Percentiles rank a stretch among this genome's conserved stretches.
These are phyloP conservation scores for Volvox carteri DNA, from an alignment of 163 green algal genomes.

Conservation along the genomic window DNA sequence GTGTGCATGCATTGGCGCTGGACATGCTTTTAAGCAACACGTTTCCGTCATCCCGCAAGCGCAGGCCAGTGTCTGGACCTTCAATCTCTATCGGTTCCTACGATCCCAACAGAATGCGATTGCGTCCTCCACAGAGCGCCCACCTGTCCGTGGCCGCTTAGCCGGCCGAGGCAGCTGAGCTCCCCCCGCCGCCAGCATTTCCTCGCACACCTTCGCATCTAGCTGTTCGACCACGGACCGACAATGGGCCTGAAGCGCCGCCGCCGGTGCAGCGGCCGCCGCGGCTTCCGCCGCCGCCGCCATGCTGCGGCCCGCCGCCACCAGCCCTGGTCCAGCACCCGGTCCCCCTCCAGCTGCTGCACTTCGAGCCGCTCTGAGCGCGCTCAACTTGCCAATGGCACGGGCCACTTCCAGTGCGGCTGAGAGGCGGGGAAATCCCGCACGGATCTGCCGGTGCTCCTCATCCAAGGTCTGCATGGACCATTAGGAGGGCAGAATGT, in stretches of 20 bases:
- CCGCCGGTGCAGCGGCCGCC: neutral
- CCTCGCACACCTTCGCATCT: slow-evolving; percentile 12
- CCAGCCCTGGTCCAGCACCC: neutral
- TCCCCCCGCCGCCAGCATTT: slow-evolving; percentile 1
- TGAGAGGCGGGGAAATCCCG: neutral
- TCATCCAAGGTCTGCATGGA: slow-evolving; percentile 31
- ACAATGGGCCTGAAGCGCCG: slow-evolving; percentile 30
- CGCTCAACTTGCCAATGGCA: neutral
- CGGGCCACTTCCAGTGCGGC: slow-evolving; percentile 27
- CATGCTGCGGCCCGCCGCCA: neutral
- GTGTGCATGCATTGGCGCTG: too few relatives aligned
- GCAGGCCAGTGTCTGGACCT: too few relatives aligned
- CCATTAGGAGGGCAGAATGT: too few relatives aligned
- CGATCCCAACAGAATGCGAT: too few relatives aligned
- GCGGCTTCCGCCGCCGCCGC: neutral
- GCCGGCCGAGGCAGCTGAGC: neutral
- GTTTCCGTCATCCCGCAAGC: too few relatives aligned
- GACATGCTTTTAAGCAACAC: too few relatives aligned
- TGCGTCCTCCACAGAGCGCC: too few relatives aligned
- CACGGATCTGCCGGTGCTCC: slow-evolving; percentile 9
- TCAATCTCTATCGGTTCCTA: too few relatives aligned
- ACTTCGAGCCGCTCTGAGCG: neutral
- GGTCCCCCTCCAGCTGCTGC: neutral
- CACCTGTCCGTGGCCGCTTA: slow-evolving; percentile 37
- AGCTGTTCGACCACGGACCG: slow-evolving; percentile 21